Conservation (phyloP, 1,284 basidiomycete species). For the Retiboletus fuscus region DNA sequence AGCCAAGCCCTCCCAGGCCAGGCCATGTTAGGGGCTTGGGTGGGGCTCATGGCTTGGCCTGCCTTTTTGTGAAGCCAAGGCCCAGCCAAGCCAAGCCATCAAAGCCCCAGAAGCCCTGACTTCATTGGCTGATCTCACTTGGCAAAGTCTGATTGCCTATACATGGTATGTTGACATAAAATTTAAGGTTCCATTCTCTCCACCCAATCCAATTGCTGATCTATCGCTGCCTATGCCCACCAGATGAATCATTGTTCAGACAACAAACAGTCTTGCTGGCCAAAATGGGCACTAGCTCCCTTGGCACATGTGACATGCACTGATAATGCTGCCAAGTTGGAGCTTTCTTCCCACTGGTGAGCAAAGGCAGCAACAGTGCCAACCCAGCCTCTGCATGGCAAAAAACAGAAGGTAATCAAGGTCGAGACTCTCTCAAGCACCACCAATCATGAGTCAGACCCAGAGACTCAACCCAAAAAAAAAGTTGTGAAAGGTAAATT, state of each 20-base stretch:
- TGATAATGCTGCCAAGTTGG: not conserved
- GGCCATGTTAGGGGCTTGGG: not conserved
- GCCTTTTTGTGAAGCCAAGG: not conserved
- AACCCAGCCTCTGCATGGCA: not conserved
- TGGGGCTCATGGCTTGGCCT: not conserved
- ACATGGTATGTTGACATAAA: not conserved
- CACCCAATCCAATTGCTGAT: not conserved
- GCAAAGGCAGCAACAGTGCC: not conserved
- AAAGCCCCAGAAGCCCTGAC: slow-evolving; percentile 7
- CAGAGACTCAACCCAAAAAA: slow-evolving; percentile 1
- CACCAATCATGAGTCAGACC: not conserved
- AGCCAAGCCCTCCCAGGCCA: not conserved
- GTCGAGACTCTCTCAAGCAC: not conserved
- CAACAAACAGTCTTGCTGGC: no score
- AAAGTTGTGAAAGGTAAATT: not conserved
- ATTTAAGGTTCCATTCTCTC: not conserved
- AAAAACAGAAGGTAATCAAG: not conserved
- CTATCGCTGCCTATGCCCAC: no score
- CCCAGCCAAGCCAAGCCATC: not conserved
- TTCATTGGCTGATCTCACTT: not conserved
- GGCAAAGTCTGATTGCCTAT: slow-evolving; percentile 1
- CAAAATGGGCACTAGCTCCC: no score
- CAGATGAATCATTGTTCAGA: no score
- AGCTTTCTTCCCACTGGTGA: slow-evolving; percentile 7
- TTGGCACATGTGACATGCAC: no score